Evolutionary conservation across 345 rosid genomes (phyloP).

Genomic region (Lumnitzera littorea): DNA sequence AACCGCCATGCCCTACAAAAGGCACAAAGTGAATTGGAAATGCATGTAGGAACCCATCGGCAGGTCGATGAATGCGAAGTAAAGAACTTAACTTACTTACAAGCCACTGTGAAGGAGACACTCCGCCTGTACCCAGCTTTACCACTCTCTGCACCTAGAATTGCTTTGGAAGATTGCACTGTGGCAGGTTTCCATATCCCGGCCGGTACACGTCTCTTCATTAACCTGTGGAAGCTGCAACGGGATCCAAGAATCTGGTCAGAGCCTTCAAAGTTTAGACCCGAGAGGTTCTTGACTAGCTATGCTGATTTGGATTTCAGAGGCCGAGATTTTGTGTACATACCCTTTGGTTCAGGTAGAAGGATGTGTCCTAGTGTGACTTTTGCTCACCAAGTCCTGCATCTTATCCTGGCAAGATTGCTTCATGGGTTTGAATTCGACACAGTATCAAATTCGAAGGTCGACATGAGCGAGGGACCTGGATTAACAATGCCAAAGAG

Average conservation of each 20-base stretch:
- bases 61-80: slow-evolving; percentile 22
- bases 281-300: slow-evolving; percentile 2
- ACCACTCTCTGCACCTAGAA: slow-evolving; percentile 19
- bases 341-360: slow-evolving; percentile 27
- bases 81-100: slow-evolving; percentile 13
- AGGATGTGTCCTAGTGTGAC: slow-evolving; percentile 28
- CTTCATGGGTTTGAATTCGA: slow-evolving; percentile 16
- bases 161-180: slow-evolving; percentile 3
- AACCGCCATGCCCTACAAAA: too few relatives aligned
- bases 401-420: slow-evolving; percentile 19
- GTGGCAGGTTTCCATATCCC: slow-evolving; percentile 26
- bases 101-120: slow-evolving; percentile 24
- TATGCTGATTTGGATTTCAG: slow-evolving; percentile 10
- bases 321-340: slow-evolving; percentile 17
- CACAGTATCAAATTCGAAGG: slow-evolving; percentile 1
- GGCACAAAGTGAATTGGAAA: slow-evolving; percentile 1
- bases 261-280: too few relatives aligned
- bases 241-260: not conserved
- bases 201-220: slow-evolving; percentile 16
- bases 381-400: slow-evolving; percentile 14
- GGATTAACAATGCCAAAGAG: slow-evolving; percentile 17
- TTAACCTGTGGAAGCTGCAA: slow-evolving; percentile 20
- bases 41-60: slow-evolving; percentile 15
- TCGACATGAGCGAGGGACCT: slow-evolving; percentile 21
- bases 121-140: slow-evolving; percentile 24